Percentiles rank a stretch among this genome's conserved stretches.
Conservation (phyloP, 2,329 filamentous ascomycete genomes). For the Stachybotrys chlorohalonatus region DNA sequence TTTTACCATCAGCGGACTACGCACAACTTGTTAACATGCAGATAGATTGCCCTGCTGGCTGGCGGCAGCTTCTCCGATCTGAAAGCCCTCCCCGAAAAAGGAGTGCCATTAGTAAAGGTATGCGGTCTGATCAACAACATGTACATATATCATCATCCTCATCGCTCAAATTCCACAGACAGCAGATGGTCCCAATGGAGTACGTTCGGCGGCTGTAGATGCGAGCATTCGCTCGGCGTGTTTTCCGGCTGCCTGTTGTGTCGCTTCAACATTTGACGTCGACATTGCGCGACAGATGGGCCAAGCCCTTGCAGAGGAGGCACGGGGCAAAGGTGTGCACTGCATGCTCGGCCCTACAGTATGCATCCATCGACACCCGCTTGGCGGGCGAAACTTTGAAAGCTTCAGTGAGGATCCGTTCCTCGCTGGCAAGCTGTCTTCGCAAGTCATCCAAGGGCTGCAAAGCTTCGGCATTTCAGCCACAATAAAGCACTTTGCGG, state of each 20-base stretch:
- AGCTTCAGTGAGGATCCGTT: constrained; percentile 38
- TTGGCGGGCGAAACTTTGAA: constrained; percentile 39
- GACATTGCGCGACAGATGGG: constrained; percentile 48
- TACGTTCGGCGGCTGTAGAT: constrained; percentile 19
- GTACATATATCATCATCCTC: rapidly evolving
- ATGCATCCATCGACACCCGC: constrained; percentile 36
- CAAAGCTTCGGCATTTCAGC: constrained; percentile 32
- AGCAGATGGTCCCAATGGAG: constrained; percentile 23
- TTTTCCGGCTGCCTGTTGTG: constrained; percentile 18
- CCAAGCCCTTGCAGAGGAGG: constrained; percentile 45
- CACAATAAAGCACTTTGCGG: constrained; percentile 37
- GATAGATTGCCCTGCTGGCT: constrained; percentile 11
- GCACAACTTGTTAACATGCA: too few species aligned
- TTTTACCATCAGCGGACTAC: not conserved
- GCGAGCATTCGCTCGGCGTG: constrained; percentile 20
- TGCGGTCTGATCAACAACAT: too few species aligned
- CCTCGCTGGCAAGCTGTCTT: constrained; percentile 32
- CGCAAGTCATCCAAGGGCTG: constrained; percentile 32
- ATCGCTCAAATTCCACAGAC: constrained; percentile 5
- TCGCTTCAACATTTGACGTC: constrained; percentile 55
- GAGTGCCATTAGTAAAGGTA: constrained; percentile 12
- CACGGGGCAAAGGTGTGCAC: constrained; percentile 53
- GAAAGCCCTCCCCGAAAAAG: constrained; percentile 7
- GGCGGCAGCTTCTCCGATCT: constrained; percentile 15
- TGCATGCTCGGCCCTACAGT: constrained; percentile 59